These are phyloP conservation scores for Mucor indicus DNA, from an alignment of 371 early-diverging fungal species.

Conservation along the genomic window DNA sequence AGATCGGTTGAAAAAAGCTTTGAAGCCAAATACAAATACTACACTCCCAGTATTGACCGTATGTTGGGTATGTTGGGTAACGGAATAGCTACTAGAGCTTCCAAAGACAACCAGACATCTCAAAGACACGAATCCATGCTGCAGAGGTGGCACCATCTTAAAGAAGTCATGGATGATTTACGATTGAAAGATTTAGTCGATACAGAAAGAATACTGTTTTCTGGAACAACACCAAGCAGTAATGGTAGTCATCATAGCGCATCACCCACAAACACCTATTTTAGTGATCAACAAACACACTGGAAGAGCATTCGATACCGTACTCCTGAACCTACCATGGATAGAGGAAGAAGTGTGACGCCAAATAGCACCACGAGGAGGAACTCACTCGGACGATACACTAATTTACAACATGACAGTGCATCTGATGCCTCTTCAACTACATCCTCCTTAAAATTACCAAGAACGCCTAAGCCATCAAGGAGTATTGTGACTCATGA, in stretches of 20 bases:
- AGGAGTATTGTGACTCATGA: constrained; percentile 21
- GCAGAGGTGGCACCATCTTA: constrained; percentile 51
- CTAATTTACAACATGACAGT: too few relatives aligned
- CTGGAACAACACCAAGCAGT: too few relatives aligned
- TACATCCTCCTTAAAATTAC: constrained; percentile 9
- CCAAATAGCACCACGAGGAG: constrained; percentile 6
- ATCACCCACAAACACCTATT: too few relatives aligned
- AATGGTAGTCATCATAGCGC: too few relatives aligned
- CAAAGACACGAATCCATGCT: constrained; percentile 51
- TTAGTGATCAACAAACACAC: too few relatives aligned
- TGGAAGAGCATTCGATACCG: constrained; percentile 36
- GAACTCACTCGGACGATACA: constrained; percentile 1
- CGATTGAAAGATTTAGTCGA: constrained; percentile 40
- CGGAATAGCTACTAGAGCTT: constrained; percentile 53
- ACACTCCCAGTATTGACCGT: constrained; percentile 56
- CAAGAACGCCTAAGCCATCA: constrained; percentile 6
- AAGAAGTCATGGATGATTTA: constrained; percentile 50
- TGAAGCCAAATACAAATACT: constrained; percentile 64
- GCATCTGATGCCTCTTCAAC: constrained; percentile 17
- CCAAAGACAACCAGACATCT: constrained; percentile 41
- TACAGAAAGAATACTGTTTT: constrained; percentile 45
- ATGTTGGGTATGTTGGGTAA: constrained; percentile 59
- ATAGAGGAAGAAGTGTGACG: constrained; percentile 10
- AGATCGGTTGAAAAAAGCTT: constrained; percentile 55
- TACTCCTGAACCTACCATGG: constrained; percentile 23